These are phyloP conservation scores for Turnera subulata DNA, from an alignment of 345 rosid genomes.

Conservation along the genomic window DNA sequence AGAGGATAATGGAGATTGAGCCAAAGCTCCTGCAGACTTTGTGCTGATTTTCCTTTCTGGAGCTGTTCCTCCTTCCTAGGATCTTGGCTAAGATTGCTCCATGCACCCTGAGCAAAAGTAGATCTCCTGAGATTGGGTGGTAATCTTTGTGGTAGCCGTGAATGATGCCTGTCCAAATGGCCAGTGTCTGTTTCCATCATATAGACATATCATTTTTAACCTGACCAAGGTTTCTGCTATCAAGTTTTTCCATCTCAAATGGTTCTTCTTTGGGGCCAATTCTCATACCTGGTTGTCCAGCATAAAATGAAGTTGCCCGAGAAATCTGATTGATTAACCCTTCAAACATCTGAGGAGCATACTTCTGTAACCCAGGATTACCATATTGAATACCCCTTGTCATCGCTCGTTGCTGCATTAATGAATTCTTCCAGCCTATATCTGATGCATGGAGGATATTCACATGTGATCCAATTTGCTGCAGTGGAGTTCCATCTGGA, in stretches of 20 bases:
- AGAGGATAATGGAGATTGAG: constrained; percentile 90
- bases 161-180: constrained; percentile 52
- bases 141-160: constrained; percentile 57
- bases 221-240: constrained; percentile 40
- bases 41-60: constrained; percentile 67
- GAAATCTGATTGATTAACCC: constrained; percentile 65
- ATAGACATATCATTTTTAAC: constrained; percentile 50
- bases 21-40: constrained; percentile 84
- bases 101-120: constrained; percentile 51
- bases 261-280: constrained; percentile 70
- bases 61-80: constrained; percentile 71
- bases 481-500: constrained; percentile 67
- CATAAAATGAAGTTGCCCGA: constrained; percentile 46
- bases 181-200: constrained; percentile 51
- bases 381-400: constrained; percentile 59
- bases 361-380: constrained; percentile 56
- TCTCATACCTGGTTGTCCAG: constrained; percentile 62
- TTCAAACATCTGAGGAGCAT: constrained; percentile 59
- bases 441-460: constrained; percentile 63
- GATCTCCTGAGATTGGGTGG: constrained; percentile 54
- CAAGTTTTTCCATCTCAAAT: constrained; percentile 61
- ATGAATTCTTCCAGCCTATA: constrained; percentile 58
- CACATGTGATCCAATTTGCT: constrained; percentile 51
- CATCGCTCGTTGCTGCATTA: constrained; percentile 51
- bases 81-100: constrained; percentile 75